These are phyloP conservation scores for Tylopilus felleus DNA, from an alignment of 768 basidiomycete species.

Conservation along the genomic window DNA sequence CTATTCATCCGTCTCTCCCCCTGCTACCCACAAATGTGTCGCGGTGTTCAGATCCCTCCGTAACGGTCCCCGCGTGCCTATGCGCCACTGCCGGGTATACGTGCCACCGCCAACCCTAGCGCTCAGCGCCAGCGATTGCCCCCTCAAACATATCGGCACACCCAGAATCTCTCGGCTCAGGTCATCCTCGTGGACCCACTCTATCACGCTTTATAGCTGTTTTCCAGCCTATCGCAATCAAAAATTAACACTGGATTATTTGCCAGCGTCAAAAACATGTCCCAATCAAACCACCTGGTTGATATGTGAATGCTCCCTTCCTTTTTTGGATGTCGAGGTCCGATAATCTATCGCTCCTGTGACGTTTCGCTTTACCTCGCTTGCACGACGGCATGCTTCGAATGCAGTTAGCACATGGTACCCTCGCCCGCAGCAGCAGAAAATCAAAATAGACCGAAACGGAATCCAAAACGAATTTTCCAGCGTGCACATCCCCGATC, in stretches of 20 bases:
- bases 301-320: not conserved
- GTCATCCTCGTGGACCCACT: not conserved
- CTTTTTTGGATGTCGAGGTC: conserved; percentile 2
- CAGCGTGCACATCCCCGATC: not conserved
- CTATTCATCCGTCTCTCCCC: not conserved
- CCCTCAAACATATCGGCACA: conserved; percentile 6
- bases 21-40: not conserved
- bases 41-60: not conserved
- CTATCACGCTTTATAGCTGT: not conserved
- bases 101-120: conserved; percentile 6
- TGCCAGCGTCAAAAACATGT: not conserved
- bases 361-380: conserved; percentile 3
- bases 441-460: not conserved
- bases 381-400: not conserved
- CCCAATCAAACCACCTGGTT: not conserved
- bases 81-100: not conserved
- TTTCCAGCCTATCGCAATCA: not conserved
- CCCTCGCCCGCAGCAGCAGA: not conserved
- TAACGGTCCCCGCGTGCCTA: not conserved
- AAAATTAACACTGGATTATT: not conserved
- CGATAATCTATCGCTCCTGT: not conserved
- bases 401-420: conserved; percentile 1
- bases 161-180: not conserved
- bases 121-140: not conserved
- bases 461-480: not conserved